These are phyloP conservation scores for Corynascus novoguineensis DNA, from an alignment of 495 filamentous ascomycete genomes.

Conservation along the genomic window DNA sequence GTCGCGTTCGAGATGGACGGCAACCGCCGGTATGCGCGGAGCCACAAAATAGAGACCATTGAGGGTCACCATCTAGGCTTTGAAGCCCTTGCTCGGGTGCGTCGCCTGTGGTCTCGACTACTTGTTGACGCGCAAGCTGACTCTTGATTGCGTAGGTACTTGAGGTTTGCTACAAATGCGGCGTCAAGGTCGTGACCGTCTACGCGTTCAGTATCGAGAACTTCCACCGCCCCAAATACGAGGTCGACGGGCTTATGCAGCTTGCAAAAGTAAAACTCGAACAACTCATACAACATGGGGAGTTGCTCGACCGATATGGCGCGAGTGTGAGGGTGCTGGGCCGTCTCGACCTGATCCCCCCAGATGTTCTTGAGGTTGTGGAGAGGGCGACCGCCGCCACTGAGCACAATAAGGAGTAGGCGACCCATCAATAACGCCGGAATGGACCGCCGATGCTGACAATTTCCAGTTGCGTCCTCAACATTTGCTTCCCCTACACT, in stretches of 20 bases:
- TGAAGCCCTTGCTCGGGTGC: conserved; percentile 80
- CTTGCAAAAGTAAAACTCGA: conserved; percentile 91
- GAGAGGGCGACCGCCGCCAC: conserved; percentile 80
- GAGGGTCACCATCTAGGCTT: conserved; percentile 97
- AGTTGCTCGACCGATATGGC: conserved; percentile 87
- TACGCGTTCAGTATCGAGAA: conserved; percentile 99
- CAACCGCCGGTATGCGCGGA: conserved; percentile 84
- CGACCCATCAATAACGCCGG: not conserved
- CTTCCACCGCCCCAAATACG: conserved; percentile 96
- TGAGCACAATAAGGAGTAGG: conserved; percentile 68
- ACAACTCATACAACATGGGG: conserved; percentile 88
- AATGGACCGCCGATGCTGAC: conserved; percentile 12
- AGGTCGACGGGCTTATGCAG: conserved; percentile 95
- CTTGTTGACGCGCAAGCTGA: conserved; percentile 4
- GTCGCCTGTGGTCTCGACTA: conserved; percentile 8
- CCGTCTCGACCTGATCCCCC: conserved; percentile 69
- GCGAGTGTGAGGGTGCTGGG: conserved; percentile 80
- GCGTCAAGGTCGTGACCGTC: conserved; percentile 90
- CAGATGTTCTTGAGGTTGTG: conserved; percentile 81
- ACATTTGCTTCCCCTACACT: conserved; percentile 97
- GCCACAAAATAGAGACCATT: conserved; percentile 88
- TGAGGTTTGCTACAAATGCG: conserved; percentile 95
- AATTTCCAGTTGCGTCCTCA: conserved; percentile 62
- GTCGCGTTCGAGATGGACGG: conserved; percentile 99
- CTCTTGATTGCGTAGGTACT: conserved; percentile 59